phyloP scores from a whole-genome alignment of 768 basidiomycete species.

The Leccinum ochraceum region DNA sequence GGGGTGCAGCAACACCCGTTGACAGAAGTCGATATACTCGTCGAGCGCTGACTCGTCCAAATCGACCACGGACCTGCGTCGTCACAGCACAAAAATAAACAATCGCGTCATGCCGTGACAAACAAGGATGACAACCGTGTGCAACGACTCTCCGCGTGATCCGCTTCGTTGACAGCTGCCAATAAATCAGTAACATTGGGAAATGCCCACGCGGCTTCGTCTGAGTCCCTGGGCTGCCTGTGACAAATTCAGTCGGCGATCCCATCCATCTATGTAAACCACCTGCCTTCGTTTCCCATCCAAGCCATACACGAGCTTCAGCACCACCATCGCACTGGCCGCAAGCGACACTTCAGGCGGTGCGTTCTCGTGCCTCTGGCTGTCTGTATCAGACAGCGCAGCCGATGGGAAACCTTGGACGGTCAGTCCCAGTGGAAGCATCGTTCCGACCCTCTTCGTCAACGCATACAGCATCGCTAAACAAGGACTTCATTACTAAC shows the following conservation, averaged over 20 bases:
- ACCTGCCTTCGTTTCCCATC: conserved; percentile 65
- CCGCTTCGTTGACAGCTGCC: conserved; percentile 39
- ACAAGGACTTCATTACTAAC: conserved; percentile 4
- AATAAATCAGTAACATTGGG: conserved; percentile 52
- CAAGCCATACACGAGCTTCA: conserved; percentile 86
- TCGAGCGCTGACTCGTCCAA: conserved; percentile 55
- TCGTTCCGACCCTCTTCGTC: conserved; percentile 57
- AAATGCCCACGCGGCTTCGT: conserved; percentile 64
- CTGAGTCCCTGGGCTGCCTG: conserved; percentile 45
- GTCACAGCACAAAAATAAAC: conserved; percentile 4
- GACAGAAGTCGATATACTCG: conserved; percentile 66
- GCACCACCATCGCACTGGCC: conserved; percentile 60
- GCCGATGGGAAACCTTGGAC: conserved; percentile 54
- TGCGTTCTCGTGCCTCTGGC: conserved; percentile 59
- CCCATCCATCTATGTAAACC: background rate
- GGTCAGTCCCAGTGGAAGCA: conserved; percentile 59
- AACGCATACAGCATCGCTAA: conserved; percentile 63
- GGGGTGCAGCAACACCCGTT: conserved; percentile 46
- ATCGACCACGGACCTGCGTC: conserved; percentile 52
- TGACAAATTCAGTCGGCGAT: conserved; percentile 15
- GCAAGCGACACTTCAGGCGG: conserved; percentile 68
- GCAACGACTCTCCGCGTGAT: conserved; percentile 38
- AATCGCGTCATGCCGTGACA: conserved; percentile 26
- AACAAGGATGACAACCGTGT: conserved; percentile 45
- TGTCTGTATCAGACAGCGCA: conserved; percentile 42